Evolutionary conservation across 345 rosid genomes (phyloP).

Genomic region (Citrus inodora): DNA sequence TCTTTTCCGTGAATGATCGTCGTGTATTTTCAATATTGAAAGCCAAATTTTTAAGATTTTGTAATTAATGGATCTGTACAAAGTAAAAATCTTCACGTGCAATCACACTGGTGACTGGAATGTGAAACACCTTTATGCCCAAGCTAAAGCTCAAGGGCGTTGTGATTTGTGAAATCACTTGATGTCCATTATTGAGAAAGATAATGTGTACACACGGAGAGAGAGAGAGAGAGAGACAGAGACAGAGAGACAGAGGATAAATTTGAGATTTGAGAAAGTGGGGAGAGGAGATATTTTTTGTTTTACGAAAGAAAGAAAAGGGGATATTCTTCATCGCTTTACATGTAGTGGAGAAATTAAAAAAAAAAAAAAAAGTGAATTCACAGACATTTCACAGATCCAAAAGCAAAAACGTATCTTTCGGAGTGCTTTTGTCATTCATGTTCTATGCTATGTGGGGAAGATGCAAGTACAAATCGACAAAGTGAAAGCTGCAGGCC

Average conservation of each 20-base stretch:
- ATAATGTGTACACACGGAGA: neutral
- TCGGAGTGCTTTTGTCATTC: neutral
- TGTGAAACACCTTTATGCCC: neutral
- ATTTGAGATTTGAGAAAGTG: too few relatives aligned
- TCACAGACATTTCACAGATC: conserved; percentile 10
- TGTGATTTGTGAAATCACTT: neutral
- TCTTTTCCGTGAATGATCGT: neutral
- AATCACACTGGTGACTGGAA: neutral
- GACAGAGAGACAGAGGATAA: neutral
- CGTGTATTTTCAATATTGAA: neutral
- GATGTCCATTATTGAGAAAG: neutral
- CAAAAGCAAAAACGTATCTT: conserved; percentile 4
- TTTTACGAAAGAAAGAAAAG: neutral
- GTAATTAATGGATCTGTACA: too few relatives aligned
- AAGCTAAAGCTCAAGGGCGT: neutral
- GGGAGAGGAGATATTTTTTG: neutral
- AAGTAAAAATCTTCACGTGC: neutral
- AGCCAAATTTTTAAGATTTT: too few relatives aligned
- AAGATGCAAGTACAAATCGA: neutral
- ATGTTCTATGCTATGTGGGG: neutral
- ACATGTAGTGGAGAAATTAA: neutral
- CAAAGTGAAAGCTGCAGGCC: conserved; percentile 8
- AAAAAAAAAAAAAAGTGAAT: neutral
- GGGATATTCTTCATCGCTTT: neutral
- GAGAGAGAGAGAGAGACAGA: too few relatives aligned